Conservation (phyloP, 176 grass and related monocot species). For the Musa beccarii region DNA sequence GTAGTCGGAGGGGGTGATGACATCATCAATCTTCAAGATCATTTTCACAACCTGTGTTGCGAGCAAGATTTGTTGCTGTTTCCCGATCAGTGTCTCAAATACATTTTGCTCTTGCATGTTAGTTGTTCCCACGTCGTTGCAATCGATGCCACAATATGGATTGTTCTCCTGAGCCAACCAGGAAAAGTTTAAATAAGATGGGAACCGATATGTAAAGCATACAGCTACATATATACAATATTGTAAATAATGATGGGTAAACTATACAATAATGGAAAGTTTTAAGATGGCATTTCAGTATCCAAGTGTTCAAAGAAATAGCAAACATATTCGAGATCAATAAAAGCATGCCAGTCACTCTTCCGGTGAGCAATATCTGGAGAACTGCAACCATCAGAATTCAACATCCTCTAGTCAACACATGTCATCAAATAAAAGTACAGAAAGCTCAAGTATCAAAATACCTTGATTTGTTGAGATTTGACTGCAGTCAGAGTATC, state of each 20-base stretch:
- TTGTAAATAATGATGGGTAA: too few relatives aligned
- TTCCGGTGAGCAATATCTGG: too few relatives aligned
- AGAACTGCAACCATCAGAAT: neutral
- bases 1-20: neutral
- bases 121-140: slow-evolving; percentile 5
- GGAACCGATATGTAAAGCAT: too few relatives aligned
- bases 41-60: slow-evolving; percentile 7
- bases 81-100: slow-evolving; percentile 4
- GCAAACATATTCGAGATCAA: too few relatives aligned
- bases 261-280: too few relatives aligned
- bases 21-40: slow-evolving; percentile 12
- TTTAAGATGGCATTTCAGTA: too few relatives aligned
- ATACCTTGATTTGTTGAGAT: slow-evolving; percentile 80
- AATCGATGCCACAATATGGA: slow-evolving; percentile 1
- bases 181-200: too few relatives aligned
- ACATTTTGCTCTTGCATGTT: slow-evolving; percentile 7
- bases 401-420: neutral
- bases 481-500: slow-evolving; percentile 72
- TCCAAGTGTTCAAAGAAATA: too few relatives aligned
- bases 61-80: slow-evolving; percentile 5
- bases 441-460: neutral
- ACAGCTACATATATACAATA: neutral
- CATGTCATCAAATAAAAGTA: neutral
- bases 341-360: too few relatives aligned
- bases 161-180: slow-evolving; percentile 1